phyloP scores from a whole-genome alignment of 1,139 yeast species.

The Blastobotrys apis region DNA sequence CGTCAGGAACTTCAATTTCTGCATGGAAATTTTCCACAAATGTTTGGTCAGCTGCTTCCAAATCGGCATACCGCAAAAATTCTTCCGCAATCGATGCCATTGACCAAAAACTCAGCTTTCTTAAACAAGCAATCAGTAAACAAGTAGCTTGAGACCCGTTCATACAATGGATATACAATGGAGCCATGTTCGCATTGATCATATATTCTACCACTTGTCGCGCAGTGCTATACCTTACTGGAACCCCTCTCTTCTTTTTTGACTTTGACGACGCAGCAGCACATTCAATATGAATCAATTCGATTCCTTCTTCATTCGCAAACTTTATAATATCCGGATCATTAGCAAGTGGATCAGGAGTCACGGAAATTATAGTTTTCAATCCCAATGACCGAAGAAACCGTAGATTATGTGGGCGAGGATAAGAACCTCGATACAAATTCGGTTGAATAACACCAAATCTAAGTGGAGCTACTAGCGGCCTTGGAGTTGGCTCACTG shows the following conservation, averaged over 20 bases:
- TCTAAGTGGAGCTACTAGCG: conserved; percentile 67
- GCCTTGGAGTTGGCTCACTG: background rate
- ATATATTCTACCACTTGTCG: conserved; percentile 55
- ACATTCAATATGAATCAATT: conserved; percentile 61
- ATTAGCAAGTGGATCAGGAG: conserved; percentile 66
- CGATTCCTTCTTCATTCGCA: conserved; percentile 46
- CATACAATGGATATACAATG: conserved; percentile 78
- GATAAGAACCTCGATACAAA: conserved; percentile 81
- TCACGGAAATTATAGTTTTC: conserved; percentile 70
- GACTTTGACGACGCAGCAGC: conserved; percentile 38
- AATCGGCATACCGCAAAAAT: conserved; percentile 71
- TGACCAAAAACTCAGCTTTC: conserved; percentile 86
- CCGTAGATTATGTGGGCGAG: conserved; percentile 68
- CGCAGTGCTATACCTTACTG: conserved; percentile 63
- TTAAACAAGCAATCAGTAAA: conserved; percentile 74
- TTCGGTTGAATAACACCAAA: conserved; percentile 68
- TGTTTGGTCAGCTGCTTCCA: conserved; percentile 74
- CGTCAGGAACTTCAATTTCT: conserved; percentile 50
- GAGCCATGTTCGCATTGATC: conserved; percentile 56
- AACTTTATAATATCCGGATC: conserved; percentile 47
- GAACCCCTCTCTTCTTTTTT: conserved; percentile 50
- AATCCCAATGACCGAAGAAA: conserved; percentile 65
- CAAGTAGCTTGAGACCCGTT: conserved; percentile 90
- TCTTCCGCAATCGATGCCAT: conserved; percentile 84
- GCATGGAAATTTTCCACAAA: conserved; percentile 80